Percentiles rank a stretch among this genome's conserved stretches.
These are phyloP conservation scores for Debaryomyces castellii DNA, from an alignment of 805 yeast species.

Conservation along the genomic window DNA sequence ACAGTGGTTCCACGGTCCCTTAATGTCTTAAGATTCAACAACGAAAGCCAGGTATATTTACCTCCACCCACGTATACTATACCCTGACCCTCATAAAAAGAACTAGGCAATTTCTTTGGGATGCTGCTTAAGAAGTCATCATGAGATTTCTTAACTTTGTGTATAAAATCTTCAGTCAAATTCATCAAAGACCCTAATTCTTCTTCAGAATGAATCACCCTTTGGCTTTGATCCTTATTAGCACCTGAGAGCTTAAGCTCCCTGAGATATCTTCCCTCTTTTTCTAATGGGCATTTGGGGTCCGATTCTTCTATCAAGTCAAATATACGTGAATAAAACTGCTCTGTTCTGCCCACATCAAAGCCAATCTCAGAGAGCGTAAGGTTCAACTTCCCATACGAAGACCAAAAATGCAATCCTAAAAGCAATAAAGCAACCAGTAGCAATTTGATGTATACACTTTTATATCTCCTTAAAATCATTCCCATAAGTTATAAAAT, in stretches of 20 bases:
- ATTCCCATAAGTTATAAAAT: background rate
- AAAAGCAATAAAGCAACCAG: background rate
- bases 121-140: conserved; percentile 15
- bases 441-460: background rate
- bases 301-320: background rate
- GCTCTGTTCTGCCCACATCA: background rate
- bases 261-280: background rate
- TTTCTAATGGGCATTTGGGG: background rate
- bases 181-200: background rate
- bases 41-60: conserved; percentile 35
- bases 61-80: conserved; percentile 37
- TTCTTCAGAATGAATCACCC: background rate
- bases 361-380: no score
- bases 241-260: background rate
- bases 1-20: conserved; percentile 37
- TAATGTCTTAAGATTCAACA: conserved; percentile 28
- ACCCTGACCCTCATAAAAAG: conserved; percentile 26
- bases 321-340: background rate
- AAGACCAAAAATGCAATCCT: background rate
- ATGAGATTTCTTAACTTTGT: conserved; percentile 16
- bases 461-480: background rate
- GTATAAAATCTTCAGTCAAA: background rate
- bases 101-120: conserved; percentile 18
- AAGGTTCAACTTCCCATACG: background rate
- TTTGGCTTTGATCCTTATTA: background rate